Conservation (phyloP, 78 protist genomes). For the Dictyostelium firmibasis region DNA sequence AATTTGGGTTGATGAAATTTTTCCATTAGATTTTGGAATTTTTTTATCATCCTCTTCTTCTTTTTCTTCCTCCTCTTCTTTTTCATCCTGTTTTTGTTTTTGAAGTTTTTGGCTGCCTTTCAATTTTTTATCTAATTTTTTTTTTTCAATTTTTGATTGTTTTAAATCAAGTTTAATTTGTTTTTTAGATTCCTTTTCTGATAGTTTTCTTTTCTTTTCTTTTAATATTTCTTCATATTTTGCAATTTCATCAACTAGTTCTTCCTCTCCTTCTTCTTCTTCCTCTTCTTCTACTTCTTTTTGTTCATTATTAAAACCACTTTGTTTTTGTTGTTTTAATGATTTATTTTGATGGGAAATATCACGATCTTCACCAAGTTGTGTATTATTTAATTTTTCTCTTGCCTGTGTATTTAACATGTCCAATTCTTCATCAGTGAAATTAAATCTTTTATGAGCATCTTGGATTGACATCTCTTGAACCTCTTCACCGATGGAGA, state of each 20-base stretch:
- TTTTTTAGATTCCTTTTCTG: neutral
- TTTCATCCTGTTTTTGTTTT: neutral
- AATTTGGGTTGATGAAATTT: neutral
- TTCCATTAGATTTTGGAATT: neutral
- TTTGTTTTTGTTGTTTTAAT: neutral
- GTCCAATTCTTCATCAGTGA: slow-evolving; percentile 24
- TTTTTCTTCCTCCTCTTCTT: neutral
- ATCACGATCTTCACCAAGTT: neutral
- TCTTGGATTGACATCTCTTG: neutral
- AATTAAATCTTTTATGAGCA: slow-evolving; percentile 34
- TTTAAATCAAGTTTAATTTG: neutral
- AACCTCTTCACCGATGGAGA: neutral
- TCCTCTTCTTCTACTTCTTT: neutral
- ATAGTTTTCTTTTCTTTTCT: slow-evolving; percentile 3
- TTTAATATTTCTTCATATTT: neutral
- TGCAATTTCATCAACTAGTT: neutral
- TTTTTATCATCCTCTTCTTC: neutral
- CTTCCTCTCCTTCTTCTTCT: neutral
- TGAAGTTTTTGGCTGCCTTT: neutral
- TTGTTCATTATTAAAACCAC: neutral
- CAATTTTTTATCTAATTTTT: neutral
- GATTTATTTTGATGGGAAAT: neutral
- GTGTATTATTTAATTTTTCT: neutral
- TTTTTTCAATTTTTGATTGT: neutral
- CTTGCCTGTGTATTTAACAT: neutral